Percentiles rank a stretch among this genome's conserved stretches.
These are phyloP conservation scores for Exophiala xenobiotica DNA, from an alignment of 2,329 filamentous ascomycete genomes.

Conservation along the genomic window DNA sequence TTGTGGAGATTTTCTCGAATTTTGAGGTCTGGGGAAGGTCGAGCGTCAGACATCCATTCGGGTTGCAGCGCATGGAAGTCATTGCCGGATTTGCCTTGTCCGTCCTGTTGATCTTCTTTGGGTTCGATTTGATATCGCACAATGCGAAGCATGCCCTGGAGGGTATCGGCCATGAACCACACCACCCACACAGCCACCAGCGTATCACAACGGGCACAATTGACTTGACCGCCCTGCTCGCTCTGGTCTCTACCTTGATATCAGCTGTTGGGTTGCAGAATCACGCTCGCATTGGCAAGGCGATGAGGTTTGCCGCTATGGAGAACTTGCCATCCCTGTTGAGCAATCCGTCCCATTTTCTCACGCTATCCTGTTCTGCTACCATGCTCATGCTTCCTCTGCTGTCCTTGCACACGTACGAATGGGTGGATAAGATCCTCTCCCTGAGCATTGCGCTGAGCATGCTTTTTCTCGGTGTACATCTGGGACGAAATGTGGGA, in stretches of 20 bases:
- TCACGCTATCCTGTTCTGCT: conserved; percentile 83
- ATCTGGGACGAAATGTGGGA: conserved; percentile 80
- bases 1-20: conserved; percentile 89
- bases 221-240: conserved; percentile 76
- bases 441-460: conserved; percentile 77
- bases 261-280: conserved; percentile 87
- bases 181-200: conserved; percentile 67
- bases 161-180: conserved; percentile 66
- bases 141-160: conserved; percentile 92
- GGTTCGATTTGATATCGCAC: conserved; percentile 91
- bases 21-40: conserved; percentile 97
- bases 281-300: conserved; percentile 85
- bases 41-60: conserved; percentile 90
- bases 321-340: conserved; percentile 80
- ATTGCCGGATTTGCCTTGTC: conserved; percentile 95
- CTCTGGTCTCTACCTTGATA: conserved; percentile 77
- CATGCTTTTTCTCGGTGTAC: conserved; percentile 85
- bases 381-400: conserved; percentile 79
- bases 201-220: conserved; percentile 72
- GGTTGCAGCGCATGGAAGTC: conserved; percentile 85
- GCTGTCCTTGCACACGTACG: conserved; percentile 75
- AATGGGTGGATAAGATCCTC: conserved; percentile 78
- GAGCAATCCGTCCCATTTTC: conserved; percentile 90
- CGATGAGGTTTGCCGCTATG: conserved; percentile 83
- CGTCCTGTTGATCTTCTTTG: conserved; percentile 94